Base-by-base conservation (phyloP, 169 alveolate genomes). In the Babesia gibsoni region DNA sequence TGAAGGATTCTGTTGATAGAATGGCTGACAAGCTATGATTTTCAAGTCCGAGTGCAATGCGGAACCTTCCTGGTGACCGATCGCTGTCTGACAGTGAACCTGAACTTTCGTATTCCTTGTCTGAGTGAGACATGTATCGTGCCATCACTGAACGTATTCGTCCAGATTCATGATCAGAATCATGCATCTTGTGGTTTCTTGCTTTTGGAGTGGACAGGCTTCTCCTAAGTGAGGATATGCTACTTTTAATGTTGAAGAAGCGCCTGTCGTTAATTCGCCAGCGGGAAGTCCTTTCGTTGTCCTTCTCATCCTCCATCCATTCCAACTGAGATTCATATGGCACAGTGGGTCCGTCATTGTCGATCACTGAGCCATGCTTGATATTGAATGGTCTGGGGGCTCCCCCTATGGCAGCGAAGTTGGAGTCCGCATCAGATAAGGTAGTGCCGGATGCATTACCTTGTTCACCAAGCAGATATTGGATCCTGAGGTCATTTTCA, bases 191-290 rank as follows among this genome's bases (percentile, higher is more conserved):
- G 35, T 41, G 42, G 52, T 25, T 25, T 12, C 35, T n/a, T 0
- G 74, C 4, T 58, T 57, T 68, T 12, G 81, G 80, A 22, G 81
- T 5, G 29, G 81, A 58, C 14, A 56, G n/a, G 64, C n/a, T 68
- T 0, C 81, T 69, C 5, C 53, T 42, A 0, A 69, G 5, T 18
- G 81, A 69, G 1, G 79, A 66, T 5, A 77, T 45, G 42, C 63
- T 77, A 52, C 39, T 53, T 23, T 81, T 59, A 0, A 77, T 39
- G 46, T 48, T 77, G 45, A 77, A 77, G 45, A 65, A 58, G 39
- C 75, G 65, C 0, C 85, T 52, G 10, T 77, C 85, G 7, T 65
- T 41, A 27, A n/a, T 32, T 7, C 70, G 65, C 52, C 61, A 18
- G 20, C 50, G 46, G 16, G 46, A 39, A 16, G 16, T 32, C 14